Evolutionary conservation across 345 rosid genomes (phyloP).

Genomic region (Dipteronia sinensis): DNA sequence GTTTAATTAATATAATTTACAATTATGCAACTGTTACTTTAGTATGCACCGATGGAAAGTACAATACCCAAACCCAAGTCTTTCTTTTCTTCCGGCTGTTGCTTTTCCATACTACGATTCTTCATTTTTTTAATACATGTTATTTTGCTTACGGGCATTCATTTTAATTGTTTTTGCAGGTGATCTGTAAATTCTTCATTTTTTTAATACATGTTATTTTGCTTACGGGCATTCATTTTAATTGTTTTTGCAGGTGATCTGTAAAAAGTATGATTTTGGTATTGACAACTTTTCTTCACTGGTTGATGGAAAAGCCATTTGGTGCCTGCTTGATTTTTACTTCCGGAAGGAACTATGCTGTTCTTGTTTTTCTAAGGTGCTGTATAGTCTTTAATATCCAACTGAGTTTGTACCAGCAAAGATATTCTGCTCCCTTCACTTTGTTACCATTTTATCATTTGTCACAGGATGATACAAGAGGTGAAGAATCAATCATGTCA

Average conservation of each 20-base stretch:
- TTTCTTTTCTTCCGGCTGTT: background rate
- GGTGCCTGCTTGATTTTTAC: slow-evolving; percentile 95
- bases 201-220: background rate
- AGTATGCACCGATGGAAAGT: background rate
- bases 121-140: background rate
- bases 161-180: slow-evolving; percentile 45
- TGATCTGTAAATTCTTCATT: slow-evolving; percentile 42
- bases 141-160: background rate
- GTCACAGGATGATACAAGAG: slow-evolving; percentile 52
- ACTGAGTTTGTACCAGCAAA: slow-evolving; percentile 1
- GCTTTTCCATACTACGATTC: background rate
- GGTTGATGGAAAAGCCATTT: slow-evolving; percentile 86
- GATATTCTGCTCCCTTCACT: slow-evolving; percentile 11
- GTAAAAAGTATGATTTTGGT: slow-evolving; percentile 55
- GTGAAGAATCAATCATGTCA: slow-evolving; percentile 71
- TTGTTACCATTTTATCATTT: slow-evolving; percentile 20
- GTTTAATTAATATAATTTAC: background rate
- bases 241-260: slow-evolving; percentile 59
- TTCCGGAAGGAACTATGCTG: slow-evolving; percentile 77
- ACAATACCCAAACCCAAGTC: background rate
- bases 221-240: background rate
- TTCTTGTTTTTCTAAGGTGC: slow-evolving; percentile 57
- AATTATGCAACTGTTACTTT: background rate
- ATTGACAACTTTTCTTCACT: slow-evolving; percentile 56
- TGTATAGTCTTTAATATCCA: slow-evolving; percentile 17